These are phyloP conservation scores for Leccinum griseonigrum DNA, from an alignment of 1,284 basidiomycete genomes.

Conservation along the genomic window DNA sequence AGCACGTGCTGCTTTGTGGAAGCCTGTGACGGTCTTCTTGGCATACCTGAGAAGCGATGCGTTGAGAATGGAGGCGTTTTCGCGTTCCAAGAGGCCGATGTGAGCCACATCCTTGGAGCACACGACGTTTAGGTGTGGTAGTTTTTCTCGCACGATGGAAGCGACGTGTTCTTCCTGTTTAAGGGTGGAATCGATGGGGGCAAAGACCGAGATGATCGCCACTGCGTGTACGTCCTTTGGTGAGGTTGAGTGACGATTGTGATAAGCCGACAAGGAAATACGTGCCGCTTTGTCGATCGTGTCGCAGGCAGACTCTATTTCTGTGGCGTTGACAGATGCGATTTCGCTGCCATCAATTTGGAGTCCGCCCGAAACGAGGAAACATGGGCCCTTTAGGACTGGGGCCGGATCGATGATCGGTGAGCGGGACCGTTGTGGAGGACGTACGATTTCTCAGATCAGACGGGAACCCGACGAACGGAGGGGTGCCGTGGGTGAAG, in stretches of 20 bases:
- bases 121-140: conserved; percentile 38
- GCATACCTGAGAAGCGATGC: conserved; percentile 59
- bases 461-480: conserved; percentile 38
- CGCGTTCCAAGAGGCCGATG: conserved; percentile 57
- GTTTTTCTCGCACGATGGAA: conserved; percentile 41
- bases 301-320: conserved; percentile 38
- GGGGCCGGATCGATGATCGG: neutral
- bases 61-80: conserved; percentile 63
- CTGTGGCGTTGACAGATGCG: conserved; percentile 35
- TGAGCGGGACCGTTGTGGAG: neutral
- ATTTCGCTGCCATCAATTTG: conserved; percentile 54
- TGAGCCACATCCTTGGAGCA: conserved; percentile 46
- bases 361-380: conserved; percentile 44
- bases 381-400: conserved; percentile 40
- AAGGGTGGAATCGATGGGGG: conserved; percentile 44
- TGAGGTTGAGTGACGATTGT: conserved; percentile 3
- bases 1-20: conserved; percentile 46
- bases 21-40: conserved; percentile 48
- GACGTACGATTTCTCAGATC: conserved; percentile 33
- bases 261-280: neutral
- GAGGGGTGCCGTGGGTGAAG: conserved; percentile 41
- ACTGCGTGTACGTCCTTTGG: conserved; percentile 40
- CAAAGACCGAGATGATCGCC: conserved; percentile 50
- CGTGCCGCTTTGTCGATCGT: conserved; percentile 28
- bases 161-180: conserved; percentile 47